These are phyloP conservation scores for Talaromyces rugulosus DNA, from an alignment of 2,329 filamentous ascomycete species.

Conservation along the genomic window DNA sequence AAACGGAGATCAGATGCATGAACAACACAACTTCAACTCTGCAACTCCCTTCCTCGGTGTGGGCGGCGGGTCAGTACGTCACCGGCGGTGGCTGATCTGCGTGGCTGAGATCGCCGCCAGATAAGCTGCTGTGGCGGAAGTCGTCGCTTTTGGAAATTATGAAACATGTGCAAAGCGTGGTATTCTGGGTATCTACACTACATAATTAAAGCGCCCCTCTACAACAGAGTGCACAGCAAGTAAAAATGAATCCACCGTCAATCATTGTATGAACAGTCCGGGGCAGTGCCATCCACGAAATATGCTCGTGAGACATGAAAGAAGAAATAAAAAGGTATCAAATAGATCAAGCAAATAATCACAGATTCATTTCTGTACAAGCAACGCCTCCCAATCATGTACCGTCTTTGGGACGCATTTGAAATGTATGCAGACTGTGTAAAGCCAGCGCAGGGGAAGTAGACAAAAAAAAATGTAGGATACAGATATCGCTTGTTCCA, in stretches of 20 bases:
- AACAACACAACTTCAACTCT: neutral
- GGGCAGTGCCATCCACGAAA: neutral
- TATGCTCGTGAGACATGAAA: neutral
- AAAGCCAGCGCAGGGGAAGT: conserved; percentile 1
- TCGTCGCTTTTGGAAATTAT: neutral
- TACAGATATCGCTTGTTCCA: neutral
- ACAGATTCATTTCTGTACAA: conserved; percentile 3
- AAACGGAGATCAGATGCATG: neutral
- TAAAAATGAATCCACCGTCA: neutral
- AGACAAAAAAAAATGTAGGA: conserved; percentile 13
- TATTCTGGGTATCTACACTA: conserved; percentile 14
- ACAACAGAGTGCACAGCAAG: neutral
- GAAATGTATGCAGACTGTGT: conserved; percentile 1
- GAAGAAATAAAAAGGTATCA: conserved; percentile 13
- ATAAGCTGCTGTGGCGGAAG: neutral
- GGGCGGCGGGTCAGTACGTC: neutral
- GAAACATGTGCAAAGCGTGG: neutral
- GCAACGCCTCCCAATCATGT: conserved; percentile 1
- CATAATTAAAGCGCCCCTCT: conserved; percentile 6
- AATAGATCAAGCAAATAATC: neutral
- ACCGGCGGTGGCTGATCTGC: neutral
- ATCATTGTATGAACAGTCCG: neutral
- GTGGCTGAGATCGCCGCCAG: neutral
- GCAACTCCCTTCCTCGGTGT: neutral
- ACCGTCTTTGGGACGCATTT: neutral